Evolutionary conservation across 2,329 filamentous ascomycete species (phyloP), one percentile per base, ranked within the genome.

Genomic region (Aphanoascus verrucosus): DNA sequence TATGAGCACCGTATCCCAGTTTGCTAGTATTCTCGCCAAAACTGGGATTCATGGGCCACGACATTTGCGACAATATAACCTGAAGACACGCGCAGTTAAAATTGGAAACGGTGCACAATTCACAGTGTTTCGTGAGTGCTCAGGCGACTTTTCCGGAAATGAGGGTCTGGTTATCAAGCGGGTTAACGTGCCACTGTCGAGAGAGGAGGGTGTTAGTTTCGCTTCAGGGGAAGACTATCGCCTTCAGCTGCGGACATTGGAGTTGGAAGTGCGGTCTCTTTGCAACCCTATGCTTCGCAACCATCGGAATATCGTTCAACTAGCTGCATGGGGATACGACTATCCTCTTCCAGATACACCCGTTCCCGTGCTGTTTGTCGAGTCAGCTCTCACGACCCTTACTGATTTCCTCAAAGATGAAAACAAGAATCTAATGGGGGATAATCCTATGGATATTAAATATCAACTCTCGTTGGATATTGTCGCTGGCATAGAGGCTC

Each of bases 271-370:
- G 14, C 50, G 61, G 2, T 58, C 63, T 5, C 60, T 65, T 12
- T 64, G 62, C 44, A 64, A 64, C 15, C 63, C 63, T 7, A 11
- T 56, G 9, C 49, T 65, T n/a, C 61, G 62, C 9, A 47, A 52
- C 7, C 62, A 65, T 48, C 62, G 59, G 7, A 65, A 65, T 47
- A 61, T 65, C 12, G 60, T 58, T 11, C 58, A 57, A 8, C 54
- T 65, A 1, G 40, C 61, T 8, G 59, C 62, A 12, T 65, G 62
- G 63, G 63, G 63, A 1, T 65, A 63, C 34, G 63, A 65, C 31
- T 65, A 60, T 50, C 63, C 63, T 7, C 58, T 55, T 17, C 58
- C 62, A 1, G 59, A 65, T 54, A 60, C 60, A 15, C 59, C 60
- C 1, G 59, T 65, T 2, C 63, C 63, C 8, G 59, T 63, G 3